A percentile compares a stretch with the other conserved stretches of the same genome.
These are phyloP conservation scores for Arthrobotrys musiformis DNA, from an alignment of 2,329 filamentous ascomycete species.

Conservation along the genomic window DNA sequence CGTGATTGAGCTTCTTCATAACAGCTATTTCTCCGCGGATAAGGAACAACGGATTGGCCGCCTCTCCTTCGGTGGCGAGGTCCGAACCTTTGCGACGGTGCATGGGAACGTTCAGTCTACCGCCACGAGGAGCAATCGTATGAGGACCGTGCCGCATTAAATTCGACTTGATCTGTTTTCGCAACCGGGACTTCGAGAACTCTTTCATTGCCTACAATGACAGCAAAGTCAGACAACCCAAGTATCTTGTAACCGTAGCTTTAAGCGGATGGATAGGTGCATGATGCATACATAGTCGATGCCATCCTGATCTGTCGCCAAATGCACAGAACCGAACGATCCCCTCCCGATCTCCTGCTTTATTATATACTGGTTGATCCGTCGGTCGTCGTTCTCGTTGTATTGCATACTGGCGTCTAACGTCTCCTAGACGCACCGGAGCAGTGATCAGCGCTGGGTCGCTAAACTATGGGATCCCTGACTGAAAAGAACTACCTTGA, in stretches of 20 bases:
- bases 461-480: background rate
- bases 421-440: conserved; percentile 50
- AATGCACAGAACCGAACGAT: conserved; percentile 92
- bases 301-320: conserved; percentile 88
- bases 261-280: background rate
- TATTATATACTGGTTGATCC: conserved; percentile 69
- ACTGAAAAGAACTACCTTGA: conserved; percentile 56
- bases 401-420: conserved; percentile 59
- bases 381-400: conserved; percentile 57
- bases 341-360: conserved; percentile 95
- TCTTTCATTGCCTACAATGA: conserved; percentile 86
- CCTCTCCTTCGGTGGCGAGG: conserved; percentile 66
- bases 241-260: background rate
- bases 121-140: conserved; percentile 67
- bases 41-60: conserved; percentile 79
- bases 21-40: conserved; percentile 98
- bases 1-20: conserved; percentile 98
- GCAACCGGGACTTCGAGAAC: conserved; percentile 90
- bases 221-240: background rate
- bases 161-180: conserved; percentile 89
- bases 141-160: conserved; percentile 75
- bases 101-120: conserved; percentile 68
- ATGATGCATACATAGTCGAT: conserved; percentile 81
- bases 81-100: conserved; percentile 71
- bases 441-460: background rate